Evolutionary conservation across 345 rosid species (phyloP).

Genomic region (Isatis tinctoria): DNA sequence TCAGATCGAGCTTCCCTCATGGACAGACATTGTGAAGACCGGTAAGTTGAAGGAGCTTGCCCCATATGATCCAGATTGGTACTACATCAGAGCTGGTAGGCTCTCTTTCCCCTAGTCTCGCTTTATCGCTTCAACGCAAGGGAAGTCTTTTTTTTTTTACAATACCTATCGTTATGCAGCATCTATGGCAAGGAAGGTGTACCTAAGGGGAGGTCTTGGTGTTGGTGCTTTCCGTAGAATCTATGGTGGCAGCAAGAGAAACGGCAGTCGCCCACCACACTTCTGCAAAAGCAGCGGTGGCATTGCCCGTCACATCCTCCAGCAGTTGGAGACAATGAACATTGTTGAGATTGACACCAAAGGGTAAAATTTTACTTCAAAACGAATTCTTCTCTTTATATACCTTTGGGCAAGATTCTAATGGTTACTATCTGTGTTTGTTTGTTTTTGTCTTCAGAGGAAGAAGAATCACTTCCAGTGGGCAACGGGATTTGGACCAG

Average conservation of each 20-base stretch:
- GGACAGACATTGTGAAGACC: slow-evolving; percentile 92
- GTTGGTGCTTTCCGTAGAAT: slow-evolving; percentile 81
- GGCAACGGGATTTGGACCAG: slow-evolving; percentile 88
- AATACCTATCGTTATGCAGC: slow-evolving; percentile 34
- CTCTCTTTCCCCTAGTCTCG: not conserved
- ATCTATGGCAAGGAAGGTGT: slow-evolving; percentile 90
- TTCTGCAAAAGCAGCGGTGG: slow-evolving; percentile 92
- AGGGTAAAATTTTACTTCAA: slow-evolving; percentile 37
- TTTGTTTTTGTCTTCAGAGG: slow-evolving; percentile 42
- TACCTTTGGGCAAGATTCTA: not conserved
- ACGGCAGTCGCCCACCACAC: slow-evolving; percentile 79
- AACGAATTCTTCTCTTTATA: not conserved
- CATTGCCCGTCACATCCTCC: slow-evolving; percentile 79
- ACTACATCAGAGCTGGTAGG: slow-evolving; percentile 71
- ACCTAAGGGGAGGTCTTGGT: slow-evolving; percentile 88
- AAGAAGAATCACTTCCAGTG: slow-evolving; percentile 78
- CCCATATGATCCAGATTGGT: slow-evolving; percentile 93
- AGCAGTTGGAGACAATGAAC: slow-evolving; percentile 66
- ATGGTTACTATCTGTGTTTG: not conserved
- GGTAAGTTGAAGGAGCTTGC: slow-evolving; percentile 81
- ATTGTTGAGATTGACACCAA: slow-evolving; percentile 59
- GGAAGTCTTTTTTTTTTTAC: too few relatives aligned
- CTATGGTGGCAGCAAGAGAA: slow-evolving; percentile 85
- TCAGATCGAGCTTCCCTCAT: slow-evolving; percentile 82
- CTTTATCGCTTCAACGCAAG: not conserved